Percentiles rank a stretch among this genome's conserved stretches.
phyloP scores from a whole-genome alignment of 768 basidiomycete genomes.

The Rossbeevera mucosa region DNA sequence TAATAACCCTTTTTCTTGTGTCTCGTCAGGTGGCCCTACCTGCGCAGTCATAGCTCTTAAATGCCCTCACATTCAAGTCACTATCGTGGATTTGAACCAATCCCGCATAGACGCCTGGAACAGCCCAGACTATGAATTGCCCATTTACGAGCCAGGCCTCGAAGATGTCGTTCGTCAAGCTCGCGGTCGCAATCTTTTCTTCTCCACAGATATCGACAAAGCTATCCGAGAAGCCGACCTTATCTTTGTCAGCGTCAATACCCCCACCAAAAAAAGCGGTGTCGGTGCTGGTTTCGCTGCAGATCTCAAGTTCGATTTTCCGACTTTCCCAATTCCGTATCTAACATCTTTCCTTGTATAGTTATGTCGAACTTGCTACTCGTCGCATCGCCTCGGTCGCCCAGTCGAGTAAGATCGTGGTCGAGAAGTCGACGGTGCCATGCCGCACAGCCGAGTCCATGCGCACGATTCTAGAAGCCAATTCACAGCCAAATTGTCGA shows the following conservation, averaged over 20 bases:
- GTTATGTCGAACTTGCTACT: conserved; percentile 96
- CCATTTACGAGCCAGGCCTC: conserved; percentile 97
- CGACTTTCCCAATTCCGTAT: conserved; percentile 2
- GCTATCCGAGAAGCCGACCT: conserved; percentile 93
- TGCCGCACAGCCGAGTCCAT: conserved; percentile 98
- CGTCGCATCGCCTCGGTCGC: conserved; percentile 93
- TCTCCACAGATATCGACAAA: conserved; percentile 91
- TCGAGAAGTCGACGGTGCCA: conserved; percentile 98
- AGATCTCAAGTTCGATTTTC: conserved; percentile 81
- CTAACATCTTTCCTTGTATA: conserved; percentile 30
- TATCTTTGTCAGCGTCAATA: conserved; percentile 98
- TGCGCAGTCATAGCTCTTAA: conserved; percentile 93
- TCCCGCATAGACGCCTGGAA: conserved; percentile 97
- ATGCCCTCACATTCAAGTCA: conserved; percentile 90
- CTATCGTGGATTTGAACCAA: conserved; percentile 97
- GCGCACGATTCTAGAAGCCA: conserved; percentile 98
- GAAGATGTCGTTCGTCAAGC: conserved; percentile 84
- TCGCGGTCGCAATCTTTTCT: conserved; percentile 94
- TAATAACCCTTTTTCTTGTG: conserved; percentile 14
- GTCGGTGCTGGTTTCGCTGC: conserved; percentile 98
- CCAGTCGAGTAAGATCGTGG: conserved; percentile 91
- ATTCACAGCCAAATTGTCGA: conserved; percentile 84
- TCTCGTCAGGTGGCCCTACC: conserved; percentile 76
- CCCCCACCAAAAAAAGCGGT: conserved; percentile 97
- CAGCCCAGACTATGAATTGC: conserved; percentile 72